phyloP scores from a whole-genome alignment of 768 basidiomycete genomes.

The Kwoniella bestiolae region DNA sequence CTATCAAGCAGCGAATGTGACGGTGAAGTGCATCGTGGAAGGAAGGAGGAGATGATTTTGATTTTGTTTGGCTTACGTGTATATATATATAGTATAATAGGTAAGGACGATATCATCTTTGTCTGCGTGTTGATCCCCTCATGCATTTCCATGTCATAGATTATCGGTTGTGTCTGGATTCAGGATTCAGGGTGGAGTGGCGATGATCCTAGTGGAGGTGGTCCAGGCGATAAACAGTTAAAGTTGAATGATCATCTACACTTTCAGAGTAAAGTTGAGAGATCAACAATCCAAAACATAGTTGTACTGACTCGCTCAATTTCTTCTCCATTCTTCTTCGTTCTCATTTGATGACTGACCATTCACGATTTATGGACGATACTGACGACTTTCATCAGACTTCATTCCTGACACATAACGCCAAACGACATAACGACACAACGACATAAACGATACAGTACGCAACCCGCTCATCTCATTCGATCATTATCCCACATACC shows the following conservation, averaged over 20 bases:
- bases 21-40: no score
- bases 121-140: not conserved
- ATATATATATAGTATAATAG: not conserved
- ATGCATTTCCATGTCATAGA: not conserved
- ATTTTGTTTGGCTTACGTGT: not conserved
- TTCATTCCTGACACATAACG: no score
- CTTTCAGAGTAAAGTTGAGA: not conserved
- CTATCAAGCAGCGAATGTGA: constrained; percentile 43
- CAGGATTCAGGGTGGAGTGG: not conserved
- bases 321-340: not conserved
- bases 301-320: no score
- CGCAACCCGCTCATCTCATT: not conserved
- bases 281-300: not conserved
- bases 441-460: not conserved
- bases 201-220: constrained; percentile 6
- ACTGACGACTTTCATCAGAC: no score
- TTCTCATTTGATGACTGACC: no score
- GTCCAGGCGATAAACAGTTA: not conserved
- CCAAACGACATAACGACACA: no score
- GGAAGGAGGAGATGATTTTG: not conserved
- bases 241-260: constrained; percentile 27
- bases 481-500: not conserved
- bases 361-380: no score
- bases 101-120: no score
- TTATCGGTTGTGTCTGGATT: not conserved